Percentiles rank a stretch among this genome's conserved stretches.
Evolutionary conservation across 139 green algal genomes (phyloP).

Genomic region (Auxenochlorella protothecoides): DNA sequence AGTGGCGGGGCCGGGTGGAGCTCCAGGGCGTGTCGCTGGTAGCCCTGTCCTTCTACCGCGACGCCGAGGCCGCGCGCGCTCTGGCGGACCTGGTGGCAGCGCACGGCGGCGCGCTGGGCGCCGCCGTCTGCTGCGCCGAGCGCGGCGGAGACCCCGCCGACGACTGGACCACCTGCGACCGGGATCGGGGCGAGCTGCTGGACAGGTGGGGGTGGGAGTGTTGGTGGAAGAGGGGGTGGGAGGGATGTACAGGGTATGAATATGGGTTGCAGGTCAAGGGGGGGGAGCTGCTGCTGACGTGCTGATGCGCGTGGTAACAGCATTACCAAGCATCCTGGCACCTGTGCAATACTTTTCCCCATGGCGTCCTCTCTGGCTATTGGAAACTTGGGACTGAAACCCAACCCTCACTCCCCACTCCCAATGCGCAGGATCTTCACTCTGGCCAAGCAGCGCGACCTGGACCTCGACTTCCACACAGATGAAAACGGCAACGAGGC

Average conservation of each 20-base stretch:
- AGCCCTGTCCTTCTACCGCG: conserved; percentile 53
- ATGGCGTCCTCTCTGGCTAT: no score
- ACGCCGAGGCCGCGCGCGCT: conserved; percentile 20
- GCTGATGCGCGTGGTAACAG: no score
- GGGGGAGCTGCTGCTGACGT: no score
- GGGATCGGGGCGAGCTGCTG: conserved; percentile 44
- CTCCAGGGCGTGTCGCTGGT: conserved; percentile 55
- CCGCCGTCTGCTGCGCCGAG: conserved; percentile 60
- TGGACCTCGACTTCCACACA: conserved; percentile 66
- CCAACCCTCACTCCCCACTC: not conserved
- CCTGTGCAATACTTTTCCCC: no score
- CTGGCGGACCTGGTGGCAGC: conserved; percentile 46
- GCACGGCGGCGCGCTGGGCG: conserved; percentile 48
- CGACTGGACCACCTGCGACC: conserved; percentile 58
- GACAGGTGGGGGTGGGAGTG: conserved; percentile 27
- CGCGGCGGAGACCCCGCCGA: conserved; percentile 39
- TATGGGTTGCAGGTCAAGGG: no score
- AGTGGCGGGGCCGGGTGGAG: conserved; percentile 50
- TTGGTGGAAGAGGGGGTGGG: not conserved
- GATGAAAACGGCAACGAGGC: conserved; percentile 66
- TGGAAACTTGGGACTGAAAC: not conserved
- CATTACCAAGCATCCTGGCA: no score
- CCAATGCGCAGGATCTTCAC: conserved; percentile 37
- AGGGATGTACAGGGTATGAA: no score
- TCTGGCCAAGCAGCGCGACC: conserved; percentile 42